A percentile compares a stretch with the other conserved stretches of the same genome.
phyloP scores from a whole-genome alignment of 163 green algal species.

The Scenedesmus sp. region DNA sequence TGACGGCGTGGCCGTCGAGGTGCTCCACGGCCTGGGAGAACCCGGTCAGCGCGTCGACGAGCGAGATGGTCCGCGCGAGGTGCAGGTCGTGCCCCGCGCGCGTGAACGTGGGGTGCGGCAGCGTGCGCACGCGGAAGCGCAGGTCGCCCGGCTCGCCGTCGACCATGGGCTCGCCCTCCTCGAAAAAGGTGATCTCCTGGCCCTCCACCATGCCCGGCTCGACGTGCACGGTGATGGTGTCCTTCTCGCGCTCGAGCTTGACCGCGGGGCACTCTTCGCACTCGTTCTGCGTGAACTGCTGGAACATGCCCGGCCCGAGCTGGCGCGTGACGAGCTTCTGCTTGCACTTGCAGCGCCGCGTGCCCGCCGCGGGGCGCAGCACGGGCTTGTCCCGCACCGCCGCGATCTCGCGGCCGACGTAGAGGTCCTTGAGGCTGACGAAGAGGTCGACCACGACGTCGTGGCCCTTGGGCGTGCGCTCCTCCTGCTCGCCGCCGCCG shows the following conservation, averaged over 20 bases:
- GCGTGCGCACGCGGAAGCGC: conserved; percentile 61
- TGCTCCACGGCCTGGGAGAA: conserved; percentile 82
- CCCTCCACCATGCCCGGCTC: conserved; percentile 92
- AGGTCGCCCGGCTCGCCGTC: conserved; percentile 98
- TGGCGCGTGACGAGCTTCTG: conserved; percentile 95
- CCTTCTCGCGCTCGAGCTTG: conserved; percentile 82
- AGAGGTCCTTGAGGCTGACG: conserved; percentile 92
- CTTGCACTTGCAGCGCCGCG: conserved; percentile 97
- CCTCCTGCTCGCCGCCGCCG: conserved; percentile 81
- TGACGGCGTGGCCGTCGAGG: conserved; percentile 93
- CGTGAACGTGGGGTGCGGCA: conserved; percentile 34
- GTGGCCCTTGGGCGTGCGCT: conserved; percentile 88
- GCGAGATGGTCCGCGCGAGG: conserved; percentile 79
- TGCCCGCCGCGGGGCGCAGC: conserved; percentile 87
- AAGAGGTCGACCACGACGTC: conserved; percentile 89
- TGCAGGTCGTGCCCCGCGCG: conserved; percentile 81
- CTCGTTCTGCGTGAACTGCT: conserved; percentile 93
- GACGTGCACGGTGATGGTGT: conserved; percentile 86
- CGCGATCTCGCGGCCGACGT: conserved; percentile 84
- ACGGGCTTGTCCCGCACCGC: conserved; percentile 93
- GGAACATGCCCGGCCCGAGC: conserved; percentile 96
- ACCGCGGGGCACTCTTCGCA: conserved; percentile 96
- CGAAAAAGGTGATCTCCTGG: conserved; percentile 96
- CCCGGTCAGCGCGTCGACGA: conserved; percentile 83
- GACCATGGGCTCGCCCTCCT: conserved; percentile 95